Base-by-base conservation (phyloP, 2,329 filamentous ascomycete species). In the Cladobotryum mycophilum region DNA sequence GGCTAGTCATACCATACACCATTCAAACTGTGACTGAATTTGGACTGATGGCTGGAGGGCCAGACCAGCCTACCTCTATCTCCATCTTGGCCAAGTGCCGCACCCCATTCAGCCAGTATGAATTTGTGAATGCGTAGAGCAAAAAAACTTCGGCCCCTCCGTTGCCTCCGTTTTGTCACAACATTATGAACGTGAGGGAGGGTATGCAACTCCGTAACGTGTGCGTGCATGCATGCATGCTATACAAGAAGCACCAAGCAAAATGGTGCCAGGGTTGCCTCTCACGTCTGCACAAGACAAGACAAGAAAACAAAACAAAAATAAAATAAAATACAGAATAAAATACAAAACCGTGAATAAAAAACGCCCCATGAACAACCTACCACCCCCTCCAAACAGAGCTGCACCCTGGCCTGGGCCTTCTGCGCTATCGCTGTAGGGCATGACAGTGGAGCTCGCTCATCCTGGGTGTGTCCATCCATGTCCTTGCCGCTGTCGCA, bases 31-130 rank as follows among this genome's bases (percentile, higher is more conserved):
- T 30, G 25, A 30, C 25, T 30, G 25, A 11, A 30, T 30, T 30
- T 30, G 25, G 25, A 47, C n/a, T 20, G 18, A 18, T 46, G 17
- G 13, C n/a, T 46, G 17, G 33, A 42, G 37, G 25, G 25, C 22
- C 17, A 25, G 15, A 20, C 35, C 9, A 36, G 22, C 41, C 14
- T 15, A 33, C 25, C 25, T 30, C 37, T 38, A 43, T 44, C 46
- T 51, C 42, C 34, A 42, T 47, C 17, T 43, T 14, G 40, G 37
- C 18, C 46, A 41, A 41, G 38, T 42, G 46, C 38, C 13, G 44
- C 34, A 46, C 15, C 18, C 44, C 44, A 37, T 38, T 30, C 22
- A 40, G 33, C 37, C 38, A 30, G 25, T 30, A 6, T 30, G 25
- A 30, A 30, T 7, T 3, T 30, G 25, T 30, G 25, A 30, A 30